Evolutionary conservation across 73 alveolate genomes (phyloP).

Genomic region (Stentor roeselii): DNA sequence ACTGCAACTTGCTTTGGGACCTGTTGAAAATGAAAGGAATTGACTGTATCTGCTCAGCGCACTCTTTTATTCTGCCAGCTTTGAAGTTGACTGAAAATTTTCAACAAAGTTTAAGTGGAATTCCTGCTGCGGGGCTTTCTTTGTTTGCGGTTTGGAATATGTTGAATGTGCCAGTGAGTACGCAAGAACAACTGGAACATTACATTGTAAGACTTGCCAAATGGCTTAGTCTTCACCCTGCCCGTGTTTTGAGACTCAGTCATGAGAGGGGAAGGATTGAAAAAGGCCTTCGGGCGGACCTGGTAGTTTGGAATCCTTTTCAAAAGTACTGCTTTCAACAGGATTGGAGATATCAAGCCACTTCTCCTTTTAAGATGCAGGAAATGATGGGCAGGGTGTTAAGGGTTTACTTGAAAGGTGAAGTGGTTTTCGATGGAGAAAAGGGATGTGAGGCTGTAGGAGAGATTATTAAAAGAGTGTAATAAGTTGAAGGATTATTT

Average conservation of each 20-base stretch:
- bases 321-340: background rate
- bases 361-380: background rate
- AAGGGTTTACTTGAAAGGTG: background rate
- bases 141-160: background rate
- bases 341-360: background rate
- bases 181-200: background rate
- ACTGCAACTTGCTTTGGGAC: conserved; percentile 25
- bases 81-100: background rate
- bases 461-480: too few species aligned
- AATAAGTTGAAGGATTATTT: too few species aligned
- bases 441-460: too few species aligned
- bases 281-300: conserved; percentile 10
- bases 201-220: conserved; percentile 27
- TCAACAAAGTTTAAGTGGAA: background rate
- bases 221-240: conserved; percentile 13
- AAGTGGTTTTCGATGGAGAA: background rate
- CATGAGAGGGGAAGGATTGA: conserved; percentile 2
- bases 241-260: background rate
- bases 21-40: conserved; percentile 20
- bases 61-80: background rate
- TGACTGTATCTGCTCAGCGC: conserved; percentile 17
- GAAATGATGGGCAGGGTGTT: background rate
- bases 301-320: conserved; percentile 7
- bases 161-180: background rate
- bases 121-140: background rate